Conservation (phyloP, 2,329 filamentous ascomycete species). For the Trichoderma atrobrunneum region DNA sequence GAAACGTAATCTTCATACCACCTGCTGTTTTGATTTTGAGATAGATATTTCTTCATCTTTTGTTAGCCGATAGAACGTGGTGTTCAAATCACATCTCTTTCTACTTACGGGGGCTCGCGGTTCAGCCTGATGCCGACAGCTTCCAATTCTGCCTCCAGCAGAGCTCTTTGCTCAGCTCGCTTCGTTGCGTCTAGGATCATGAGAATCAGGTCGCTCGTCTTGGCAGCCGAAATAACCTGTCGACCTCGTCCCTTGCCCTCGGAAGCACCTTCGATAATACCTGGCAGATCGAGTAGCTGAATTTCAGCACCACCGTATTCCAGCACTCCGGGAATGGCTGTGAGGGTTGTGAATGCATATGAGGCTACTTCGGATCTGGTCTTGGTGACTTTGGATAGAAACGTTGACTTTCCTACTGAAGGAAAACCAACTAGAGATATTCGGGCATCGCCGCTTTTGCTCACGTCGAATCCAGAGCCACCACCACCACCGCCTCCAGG, state of each 20-base stretch:
- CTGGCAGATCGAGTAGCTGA: constrained; percentile 93
- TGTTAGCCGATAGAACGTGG: constrained; percentile 20
- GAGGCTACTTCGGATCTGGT: constrained; percentile 94
- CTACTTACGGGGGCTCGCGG: constrained; percentile 75
- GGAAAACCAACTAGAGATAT: constrained; percentile 98
- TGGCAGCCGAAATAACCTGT: constrained; percentile 96
- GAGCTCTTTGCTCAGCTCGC: constrained; percentile 83
- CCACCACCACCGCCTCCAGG: constrained; percentile 74
- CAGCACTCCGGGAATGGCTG: constrained; percentile 93
- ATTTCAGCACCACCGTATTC: constrained; percentile 98
- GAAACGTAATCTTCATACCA: constrained; percentile 98
- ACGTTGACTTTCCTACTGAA: constrained; percentile 97
- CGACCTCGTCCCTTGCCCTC: constrained; percentile 94
- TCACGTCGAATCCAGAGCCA: constrained; percentile 87
- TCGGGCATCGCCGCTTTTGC: constrained; percentile 92
- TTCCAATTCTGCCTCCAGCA: constrained; percentile 89
- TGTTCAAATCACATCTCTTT: not conserved
- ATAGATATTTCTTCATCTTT: constrained; percentile 76
- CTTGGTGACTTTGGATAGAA: constrained; percentile 98
- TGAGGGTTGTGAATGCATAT: constrained; percentile 96
- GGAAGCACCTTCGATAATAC: constrained; percentile 95
- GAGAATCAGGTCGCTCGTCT: constrained; percentile 94
- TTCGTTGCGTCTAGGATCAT: constrained; percentile 98
- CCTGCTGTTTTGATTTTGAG: constrained; percentile 93
- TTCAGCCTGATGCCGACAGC: constrained; percentile 94